phyloP scores from a whole-genome alignment of 1,284 basidiomycete genomes.

The Schizophyllum amplum region DNA sequence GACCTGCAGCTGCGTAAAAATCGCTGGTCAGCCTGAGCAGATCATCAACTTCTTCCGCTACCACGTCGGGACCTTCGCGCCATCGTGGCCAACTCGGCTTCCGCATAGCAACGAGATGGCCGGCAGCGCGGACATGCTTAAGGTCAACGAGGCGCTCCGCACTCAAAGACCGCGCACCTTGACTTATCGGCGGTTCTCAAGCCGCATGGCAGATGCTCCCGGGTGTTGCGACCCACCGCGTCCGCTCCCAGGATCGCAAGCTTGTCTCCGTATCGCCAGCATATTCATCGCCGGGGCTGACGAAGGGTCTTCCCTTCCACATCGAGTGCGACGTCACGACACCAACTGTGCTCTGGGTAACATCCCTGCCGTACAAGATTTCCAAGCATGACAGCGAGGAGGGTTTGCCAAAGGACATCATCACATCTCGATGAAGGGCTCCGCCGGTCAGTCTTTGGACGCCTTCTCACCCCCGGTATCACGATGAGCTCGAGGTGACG shows the following conservation, averaged over 20 bases:
- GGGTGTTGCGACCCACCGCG: constrained; percentile 87
- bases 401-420: constrained; percentile 90
- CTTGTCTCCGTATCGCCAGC: constrained; percentile 96
- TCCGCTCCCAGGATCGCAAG: constrained; percentile 91
- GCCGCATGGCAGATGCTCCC: constrained; percentile 96
- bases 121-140: constrained; percentile 85
- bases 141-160: constrained; percentile 82
- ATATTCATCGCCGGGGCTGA: constrained; percentile 93
- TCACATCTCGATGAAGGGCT: constrained; percentile 92
- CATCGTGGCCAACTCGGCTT: constrained; percentile 96
- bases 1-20: constrained; percentile 93
- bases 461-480: constrained; percentile 96
- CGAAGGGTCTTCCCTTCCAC: constrained; percentile 85
- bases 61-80: constrained; percentile 82
- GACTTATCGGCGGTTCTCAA: constrained; percentile 88
- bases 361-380: constrained; percentile 85
- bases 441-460: constrained; percentile 83
- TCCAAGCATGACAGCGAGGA: constrained; percentile 93
- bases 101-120: constrained; percentile 99
- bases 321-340: constrained; percentile 92
- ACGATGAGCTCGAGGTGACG: constrained; percentile 96
- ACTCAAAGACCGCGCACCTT: constrained; percentile 82
- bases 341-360: constrained; percentile 93
- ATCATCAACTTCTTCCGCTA: constrained; percentile 98
- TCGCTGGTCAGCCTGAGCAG: constrained; percentile 92